A percentile compares a stretch with the other conserved stretches of the same genome.
phyloP scores from a whole-genome alignment of 805 yeast species.

The Metschnikowia noctiluminum region DNA sequence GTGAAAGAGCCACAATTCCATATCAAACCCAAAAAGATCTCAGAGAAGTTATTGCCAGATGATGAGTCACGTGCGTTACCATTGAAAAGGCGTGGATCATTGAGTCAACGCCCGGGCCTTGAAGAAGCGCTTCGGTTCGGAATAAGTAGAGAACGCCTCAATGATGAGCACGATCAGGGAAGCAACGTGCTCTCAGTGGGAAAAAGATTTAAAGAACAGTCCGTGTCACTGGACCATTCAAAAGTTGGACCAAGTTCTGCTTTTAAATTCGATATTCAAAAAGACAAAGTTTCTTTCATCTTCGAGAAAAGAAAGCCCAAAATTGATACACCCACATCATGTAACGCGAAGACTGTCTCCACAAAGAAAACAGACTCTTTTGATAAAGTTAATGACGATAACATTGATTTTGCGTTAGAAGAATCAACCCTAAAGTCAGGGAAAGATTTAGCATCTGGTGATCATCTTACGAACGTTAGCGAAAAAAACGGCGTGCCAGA shows the following conservation, averaged over 20 bases:
- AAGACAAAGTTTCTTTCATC: slow-evolving; percentile 25
- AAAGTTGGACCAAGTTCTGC: slow-evolving; percentile 33
- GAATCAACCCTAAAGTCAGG: too few species aligned
- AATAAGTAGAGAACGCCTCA: slow-evolving; percentile 20
- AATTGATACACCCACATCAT: not conserved
- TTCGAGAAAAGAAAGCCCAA: slow-evolving; percentile 6
- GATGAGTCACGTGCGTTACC: slow-evolving; percentile 3
- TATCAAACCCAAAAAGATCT: not conserved
- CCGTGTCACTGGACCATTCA: not conserved
- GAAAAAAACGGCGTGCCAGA: too few species aligned
- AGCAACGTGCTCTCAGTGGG: slow-evolving; percentile 26
- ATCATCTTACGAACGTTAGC: too few species aligned
- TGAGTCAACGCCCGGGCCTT: slow-evolving; percentile 11
- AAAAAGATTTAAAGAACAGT: slow-evolving; percentile 29
- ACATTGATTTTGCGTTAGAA: too few species aligned
- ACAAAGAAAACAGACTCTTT: too few species aligned
- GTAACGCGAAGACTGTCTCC: not conserved
- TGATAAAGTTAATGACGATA: too few species aligned
- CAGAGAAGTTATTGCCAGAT: slow-evolving; percentile 4
- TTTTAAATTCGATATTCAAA: slow-evolving; percentile 34
- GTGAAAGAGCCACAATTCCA: slow-evolving; percentile 31
- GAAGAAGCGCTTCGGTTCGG: slow-evolving; percentile 14
- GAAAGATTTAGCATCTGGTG: too few species aligned
- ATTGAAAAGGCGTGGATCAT: slow-evolving; percentile 3
- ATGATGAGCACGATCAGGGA: slow-evolving; percentile 25